Base-by-base conservation (phyloP, 2,329 filamentous ascomycete genomes). In the Colletotrichum camelliae region DNA sequence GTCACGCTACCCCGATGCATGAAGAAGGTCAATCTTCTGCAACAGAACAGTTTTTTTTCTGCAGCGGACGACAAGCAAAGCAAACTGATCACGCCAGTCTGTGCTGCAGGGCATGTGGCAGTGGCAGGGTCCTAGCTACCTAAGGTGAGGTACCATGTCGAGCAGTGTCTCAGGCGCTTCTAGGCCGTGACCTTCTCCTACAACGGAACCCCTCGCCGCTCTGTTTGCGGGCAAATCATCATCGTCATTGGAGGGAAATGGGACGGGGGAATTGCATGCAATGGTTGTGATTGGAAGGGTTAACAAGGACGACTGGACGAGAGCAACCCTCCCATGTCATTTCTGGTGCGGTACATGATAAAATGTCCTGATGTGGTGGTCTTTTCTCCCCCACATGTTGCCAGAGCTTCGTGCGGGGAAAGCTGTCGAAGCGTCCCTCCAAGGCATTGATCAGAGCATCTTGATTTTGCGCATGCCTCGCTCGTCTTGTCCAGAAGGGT, bases 381-480 rank as follows among this genome's bases (percentile, higher is more conserved):
- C 43, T 58, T 39, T 62, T 29, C 70, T 64, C 48, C 73, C 73
- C 73, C 73, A 75, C 70, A 73, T 60, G 70, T 65, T 69, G 73
- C 33, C 70, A 69, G 70, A 73, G 73, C 73, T 75, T 69, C 64
- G 64, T 75, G 73, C 73, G 73, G 73, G 73, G 73, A 68, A 73
- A 69, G 57, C 64, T 68, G 48, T 35, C 24, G 52, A 33, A 62
- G 35, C 55, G 31, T n/a, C 66, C 39, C 66, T 58, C 21, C 55
- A 57, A 55, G 31, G 18, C 33, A 39, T 52, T 62, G 62, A 24
- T 48, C 61, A 33, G 33, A 33, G 55, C 27, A 29, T 27, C 37
- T n/a, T 62, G 55, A 39, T 72, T 67, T 24, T 69, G 48, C 57
- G 65, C 29, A 43, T 57, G 35, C 35, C 58, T 27, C 39, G 48